Evolutionary conservation across 2,329 filamentous ascomycete genomes (phyloP).

Genomic region (Coniella lustricola): DNA sequence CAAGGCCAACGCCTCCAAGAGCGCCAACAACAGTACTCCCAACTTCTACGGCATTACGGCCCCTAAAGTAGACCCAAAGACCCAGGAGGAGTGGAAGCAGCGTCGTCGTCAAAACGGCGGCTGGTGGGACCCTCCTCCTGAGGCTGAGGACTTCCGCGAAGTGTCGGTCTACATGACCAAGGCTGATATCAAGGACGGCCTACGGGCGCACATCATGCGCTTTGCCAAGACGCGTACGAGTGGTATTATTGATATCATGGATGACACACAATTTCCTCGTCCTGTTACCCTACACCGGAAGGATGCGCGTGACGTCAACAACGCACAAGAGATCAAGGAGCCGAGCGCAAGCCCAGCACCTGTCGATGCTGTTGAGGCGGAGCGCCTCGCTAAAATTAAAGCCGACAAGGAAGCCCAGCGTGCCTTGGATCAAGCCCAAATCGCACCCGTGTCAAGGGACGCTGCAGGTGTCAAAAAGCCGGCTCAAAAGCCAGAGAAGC

Average conservation of each 20-base stretch:
- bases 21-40: slow-evolving; percentile 9
- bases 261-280: slow-evolving; percentile 74
- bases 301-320: slow-evolving; percentile 66
- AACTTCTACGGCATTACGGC: slow-evolving; percentile 18
- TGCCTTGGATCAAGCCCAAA: slow-evolving; percentile 83
- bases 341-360: slow-evolving; percentile 34
- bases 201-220: slow-evolving; percentile 83
- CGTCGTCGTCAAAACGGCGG: slow-evolving; percentile 44
- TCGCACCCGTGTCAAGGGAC: slow-evolving; percentile 71
- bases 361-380: slow-evolving; percentile 51
- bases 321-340: slow-evolving; percentile 57
- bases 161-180: slow-evolving; percentile 77
- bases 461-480: slow-evolving; percentile 37
- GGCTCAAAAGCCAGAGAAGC: slow-evolving; percentile 62
- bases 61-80: slow-evolving; percentile 20
- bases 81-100: slow-evolving; percentile 30
- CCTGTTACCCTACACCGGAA: slow-evolving; percentile 85
- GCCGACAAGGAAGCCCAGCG: slow-evolving; percentile 80
- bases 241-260: slow-evolving; percentile 54
- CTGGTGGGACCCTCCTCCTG: slow-evolving; percentile 48
- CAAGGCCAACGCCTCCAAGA: slow-evolving; percentile 19
- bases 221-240: slow-evolving; percentile 56
- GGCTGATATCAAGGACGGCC: slow-evolving; percentile 66
- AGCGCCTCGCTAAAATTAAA: slow-evolving; percentile 61
- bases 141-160: slow-evolving; percentile 40